Base-by-base conservation (phyloP, 805 yeast species). In the Ogataea pini region DNA sequence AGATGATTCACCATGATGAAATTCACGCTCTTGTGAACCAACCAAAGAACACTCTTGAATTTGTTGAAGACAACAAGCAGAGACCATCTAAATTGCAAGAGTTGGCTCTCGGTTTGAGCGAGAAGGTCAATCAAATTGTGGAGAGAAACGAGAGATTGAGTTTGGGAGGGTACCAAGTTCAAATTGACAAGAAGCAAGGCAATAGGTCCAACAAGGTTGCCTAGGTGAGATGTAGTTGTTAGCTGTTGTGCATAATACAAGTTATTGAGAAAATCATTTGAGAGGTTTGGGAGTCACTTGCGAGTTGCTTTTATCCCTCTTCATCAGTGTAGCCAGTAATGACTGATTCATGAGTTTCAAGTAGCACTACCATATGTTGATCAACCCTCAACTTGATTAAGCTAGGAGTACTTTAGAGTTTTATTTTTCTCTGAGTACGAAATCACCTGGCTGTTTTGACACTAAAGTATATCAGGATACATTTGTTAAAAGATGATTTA, bases 141-240 rank as follows among this genome's bases (percentile, higher is more conserved):
- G 96, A 89, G 68, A 82, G 88, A 73, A 89, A 88, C 66, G 96
- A 89, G 69, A 83, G 89, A 67, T 77, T 89, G 45, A 86, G 88
- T 46, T 79, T 86, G 40, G 87, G 89, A 58, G 94, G 91, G 38
- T 83, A 79, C 67, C 83, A 73, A 58, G 71, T 62, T 22, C 58
- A 51, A 44, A 52, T 51, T 61, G 52, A 72, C 60, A 57, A 55
- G 47, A 57, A 54, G 43, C 56, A 51, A 43, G 49, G 50, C 18
- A 44, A 33, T 34, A 51, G 44, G 32, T 17, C 31, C 31, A 37
- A 22, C 31, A 39, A 34, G 24, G 37, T 34, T 34, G 37, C 37
- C n/a, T 34, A 19, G 36, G 36, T 10, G 25, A 22, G 33, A 13
- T 29, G n/a, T 29, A 14, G n/a, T 13, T 29, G n/a, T 13, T 29